Base-by-base conservation (phyloP, 1,284 basidiomycete genomes). In the Ceratobasidium sp. region DNA sequence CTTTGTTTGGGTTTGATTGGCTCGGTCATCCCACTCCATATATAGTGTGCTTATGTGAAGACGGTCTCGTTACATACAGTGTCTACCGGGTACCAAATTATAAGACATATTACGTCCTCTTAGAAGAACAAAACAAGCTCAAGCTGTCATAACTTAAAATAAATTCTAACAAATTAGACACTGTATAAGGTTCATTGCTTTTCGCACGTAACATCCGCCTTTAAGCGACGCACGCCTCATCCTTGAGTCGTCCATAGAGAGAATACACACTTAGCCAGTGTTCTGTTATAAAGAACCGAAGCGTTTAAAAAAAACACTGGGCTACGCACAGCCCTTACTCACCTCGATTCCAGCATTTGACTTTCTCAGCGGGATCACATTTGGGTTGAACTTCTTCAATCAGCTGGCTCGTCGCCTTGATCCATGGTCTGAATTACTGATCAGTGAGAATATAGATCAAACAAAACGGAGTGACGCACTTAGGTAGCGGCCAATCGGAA, bases 321-420 rank as follows among this genome's bases (percentile, higher is more conserved):
- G 35, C 4, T 38, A 5, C 35, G 6, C 6, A 38, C 35, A 16
- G 21, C 3, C 5, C 14, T 2, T 6, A 58, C 55, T 58, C n/a
- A 58, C 55, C 26, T 16, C 55, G 55, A 58, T 58, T 58, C 55
- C 55, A 58, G 35, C 55, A 58, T 58, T 32, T n/a, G 2, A 58
- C 55, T 41, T 58, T 32, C 23, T 58, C 55, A 2, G 32, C 11
- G 9, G 28, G 55, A 38, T 58, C 55, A n/a, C 55, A 58, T n/a
- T 28, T 7, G 16, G 55, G 55, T 18, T 58, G 55, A 8, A 28
- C 35, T 18, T 41, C 16, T n/a, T 41, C 30, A 35, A 58, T 41
- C 38, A 18, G 55, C 16, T 35, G 11, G 5, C 9, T 28, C 9
- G 30, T 35, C 16, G 55, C 55, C 32, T 58, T 32, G 28, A 58